These are phyloP conservation scores for Picochlorum sp. DNA, from an alignment of 139 green algal species.

Conservation along the genomic window DNA sequence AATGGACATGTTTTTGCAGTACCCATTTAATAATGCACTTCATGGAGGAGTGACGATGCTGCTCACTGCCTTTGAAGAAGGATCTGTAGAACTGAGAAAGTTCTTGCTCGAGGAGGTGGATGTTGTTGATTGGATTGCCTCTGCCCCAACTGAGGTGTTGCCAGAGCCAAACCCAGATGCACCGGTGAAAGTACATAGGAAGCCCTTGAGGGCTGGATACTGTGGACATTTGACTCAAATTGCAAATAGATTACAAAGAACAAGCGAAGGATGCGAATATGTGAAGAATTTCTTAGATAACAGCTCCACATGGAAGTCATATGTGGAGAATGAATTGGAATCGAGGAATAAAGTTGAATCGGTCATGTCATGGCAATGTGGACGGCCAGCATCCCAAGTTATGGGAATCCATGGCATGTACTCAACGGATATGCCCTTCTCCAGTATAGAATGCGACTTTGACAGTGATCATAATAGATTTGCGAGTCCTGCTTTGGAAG, in stretches of 20 bases:
- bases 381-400: slow-evolving; percentile 14
- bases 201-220: slow-evolving; percentile 65
- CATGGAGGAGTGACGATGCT: slow-evolving; percentile 63
- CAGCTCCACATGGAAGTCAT: background rate
- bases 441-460: background rate
- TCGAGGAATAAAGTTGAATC: slow-evolving; percentile 25
- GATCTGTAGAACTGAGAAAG: slow-evolving; percentile 33
- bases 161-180: slow-evolving; percentile 29
- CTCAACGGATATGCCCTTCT: background rate
- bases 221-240: slow-evolving; percentile 74
- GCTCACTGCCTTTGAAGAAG: slow-evolving; percentile 35
- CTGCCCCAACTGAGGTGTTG: slow-evolving; percentile 39
- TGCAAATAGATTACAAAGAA: slow-evolving; percentile 20
- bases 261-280: background rate
- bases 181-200: slow-evolving; percentile 11
- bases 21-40: slow-evolving; percentile 88
- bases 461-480: no score
- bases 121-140: slow-evolving; percentile 56
- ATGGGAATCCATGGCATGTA: background rate
- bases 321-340: slow-evolving; percentile 10
- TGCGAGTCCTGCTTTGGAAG: no score
- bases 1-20: slow-evolving; percentile 64
- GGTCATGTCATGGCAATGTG: slow-evolving; percentile 28
- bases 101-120: slow-evolving; percentile 58
- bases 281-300: slow-evolving; percentile 5